Evolutionary conservation across 257 asterid species (phyloP).

Genomic region (Apocynum venetum): DNA sequence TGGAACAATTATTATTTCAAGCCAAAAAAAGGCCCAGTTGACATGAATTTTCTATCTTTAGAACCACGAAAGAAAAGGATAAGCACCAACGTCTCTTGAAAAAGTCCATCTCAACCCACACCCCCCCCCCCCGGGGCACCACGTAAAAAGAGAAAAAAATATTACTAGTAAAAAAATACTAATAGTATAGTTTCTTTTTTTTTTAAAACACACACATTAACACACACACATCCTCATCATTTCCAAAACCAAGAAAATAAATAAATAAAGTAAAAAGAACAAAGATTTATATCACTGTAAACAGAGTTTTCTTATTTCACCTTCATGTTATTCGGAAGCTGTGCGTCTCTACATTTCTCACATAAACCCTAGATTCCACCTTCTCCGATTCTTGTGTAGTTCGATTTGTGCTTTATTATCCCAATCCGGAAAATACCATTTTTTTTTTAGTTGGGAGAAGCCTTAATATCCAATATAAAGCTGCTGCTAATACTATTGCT

Average conservation of each 20-base stretch:
- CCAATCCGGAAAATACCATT: not conserved
- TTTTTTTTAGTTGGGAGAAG: not conserved
- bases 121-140: too few relatives aligned
- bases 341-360: not conserved
- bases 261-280: not conserved
- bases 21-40: too few relatives aligned
- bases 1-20: too few relatives aligned
- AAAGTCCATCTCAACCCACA: too few relatives aligned
- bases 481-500: not conserved
- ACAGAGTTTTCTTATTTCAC: not conserved
- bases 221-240: too few relatives aligned
- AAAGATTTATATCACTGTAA: not conserved
- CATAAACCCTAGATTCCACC: slow-evolving; percentile 1
- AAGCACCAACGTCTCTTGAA: too few relatives aligned
- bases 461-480: not conserved
- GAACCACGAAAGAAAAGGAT: too few relatives aligned
- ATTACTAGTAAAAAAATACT: too few relatives aligned
- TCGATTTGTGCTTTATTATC: not conserved
- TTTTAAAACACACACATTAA: too few relatives aligned
- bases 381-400: not conserved
- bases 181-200: too few relatives aligned
- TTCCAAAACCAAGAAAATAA: not conserved
- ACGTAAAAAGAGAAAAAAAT: too few relatives aligned
- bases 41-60: too few relatives aligned
- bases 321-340: not conserved